A percentile compares a stretch with the other conserved stretches of the same genome.
These are phyloP conservation scores for Saraca asoca DNA, from an alignment of 331 rosid species.

Conservation along the genomic window DNA sequence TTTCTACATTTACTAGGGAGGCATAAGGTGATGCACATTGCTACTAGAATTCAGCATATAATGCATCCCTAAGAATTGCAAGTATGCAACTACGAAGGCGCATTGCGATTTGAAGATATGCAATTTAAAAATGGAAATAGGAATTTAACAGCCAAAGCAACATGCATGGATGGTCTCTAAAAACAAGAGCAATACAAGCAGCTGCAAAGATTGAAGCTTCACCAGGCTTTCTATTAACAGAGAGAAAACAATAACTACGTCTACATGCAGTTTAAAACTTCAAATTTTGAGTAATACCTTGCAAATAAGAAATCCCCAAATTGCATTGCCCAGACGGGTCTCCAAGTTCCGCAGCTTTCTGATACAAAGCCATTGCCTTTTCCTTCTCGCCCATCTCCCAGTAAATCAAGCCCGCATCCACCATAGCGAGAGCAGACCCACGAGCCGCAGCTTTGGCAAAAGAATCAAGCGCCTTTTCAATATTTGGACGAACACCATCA, in stretches of 20 bases:
- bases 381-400: constrained; percentile 72
- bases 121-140: neutral
- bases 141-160: neutral
- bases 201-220: neutral
- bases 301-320: constrained; percentile 77
- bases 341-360: constrained; percentile 62
- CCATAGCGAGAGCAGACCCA: constrained; percentile 83
- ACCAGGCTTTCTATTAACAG: neutral
- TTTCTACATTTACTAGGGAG: no score
- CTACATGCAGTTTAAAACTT: no score
- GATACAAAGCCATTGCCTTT: constrained; percentile 57
- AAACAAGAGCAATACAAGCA: neutral
- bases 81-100: neutral
- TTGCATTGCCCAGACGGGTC: constrained; percentile 75
- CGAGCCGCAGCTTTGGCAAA: constrained; percentile 65
- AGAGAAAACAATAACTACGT: neutral
- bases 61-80: neutral
- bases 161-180: neutral
- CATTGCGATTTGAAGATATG: neutral
- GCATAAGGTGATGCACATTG: no score
- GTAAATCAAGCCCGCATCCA: constrained; percentile 77
- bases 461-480: constrained; percentile 65
- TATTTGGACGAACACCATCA: constrained; percentile 49
- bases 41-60: neutral
- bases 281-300: constrained; percentile 46